Conservation (phyloP, 2,329 filamentous ascomycete species). For the Calonectria naviculata region DNA sequence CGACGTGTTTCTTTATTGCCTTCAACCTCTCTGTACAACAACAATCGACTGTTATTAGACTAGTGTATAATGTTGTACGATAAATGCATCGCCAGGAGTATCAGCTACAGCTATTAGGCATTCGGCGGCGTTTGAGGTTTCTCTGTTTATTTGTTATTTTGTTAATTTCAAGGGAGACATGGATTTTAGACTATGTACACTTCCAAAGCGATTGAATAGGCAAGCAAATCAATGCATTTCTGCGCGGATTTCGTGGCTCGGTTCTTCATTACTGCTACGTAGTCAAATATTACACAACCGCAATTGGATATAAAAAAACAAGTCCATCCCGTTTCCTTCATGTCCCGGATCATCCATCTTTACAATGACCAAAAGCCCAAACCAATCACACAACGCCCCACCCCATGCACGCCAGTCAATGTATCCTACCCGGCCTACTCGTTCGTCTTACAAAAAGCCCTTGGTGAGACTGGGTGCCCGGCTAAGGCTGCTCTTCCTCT, state of each 20-base stretch:
- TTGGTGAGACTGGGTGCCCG: conserved; percentile 78
- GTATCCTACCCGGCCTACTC: conserved; percentile 26
- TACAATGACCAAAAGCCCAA: conserved; percentile 25
- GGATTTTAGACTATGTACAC: not conserved
- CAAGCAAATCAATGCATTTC: not conserved
- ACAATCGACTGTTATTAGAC: conserved; percentile 2
- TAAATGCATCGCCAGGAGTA: conserved; percentile 2
- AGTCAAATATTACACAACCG: conserved; percentile 33
- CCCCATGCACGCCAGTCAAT: conserved; percentile 24
- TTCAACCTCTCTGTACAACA: not conserved
- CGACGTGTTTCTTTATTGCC: not conserved
- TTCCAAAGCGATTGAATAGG: not conserved
- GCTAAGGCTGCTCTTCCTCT: conserved; percentile 73
- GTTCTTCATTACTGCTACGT: conserved; percentile 35
- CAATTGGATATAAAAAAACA: conserved; percentile 14
- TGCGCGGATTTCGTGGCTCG: conserved; percentile 4
- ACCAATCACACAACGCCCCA: conserved; percentile 40
- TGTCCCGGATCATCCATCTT: conserved; percentile 14
- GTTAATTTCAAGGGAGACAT: not conserved
- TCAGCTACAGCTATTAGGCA: conserved; percentile 1
- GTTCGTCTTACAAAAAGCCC: conserved; percentile 72
- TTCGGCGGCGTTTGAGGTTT: conserved; percentile 1
- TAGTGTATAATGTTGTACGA: conserved; percentile 2
- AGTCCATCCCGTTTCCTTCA: conserved; percentile 17
- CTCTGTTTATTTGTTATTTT: not conserved